phyloP scores from a whole-genome alignment of 1,284 basidiomycete species.

The Agroathelia rolfsii region DNA sequence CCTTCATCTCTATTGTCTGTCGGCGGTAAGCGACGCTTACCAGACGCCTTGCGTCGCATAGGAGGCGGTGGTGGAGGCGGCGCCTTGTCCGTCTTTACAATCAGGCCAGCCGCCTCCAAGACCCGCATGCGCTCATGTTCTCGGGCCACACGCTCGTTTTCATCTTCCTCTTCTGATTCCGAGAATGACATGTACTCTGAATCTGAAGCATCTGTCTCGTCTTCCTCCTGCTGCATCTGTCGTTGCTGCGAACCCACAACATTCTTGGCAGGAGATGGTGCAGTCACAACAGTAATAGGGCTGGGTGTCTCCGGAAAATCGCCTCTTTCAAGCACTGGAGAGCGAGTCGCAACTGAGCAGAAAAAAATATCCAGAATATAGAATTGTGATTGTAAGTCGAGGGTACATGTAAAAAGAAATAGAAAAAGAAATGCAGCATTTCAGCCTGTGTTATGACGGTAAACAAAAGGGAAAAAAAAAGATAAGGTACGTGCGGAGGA shows the following conservation, averaged over 20 bases:
- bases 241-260: constrained; percentile 2
- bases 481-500: constrained; percentile 44
- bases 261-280: too few relatives aligned
- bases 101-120: constrained; percentile 79
- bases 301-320: too few relatives aligned
- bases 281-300: too few relatives aligned
- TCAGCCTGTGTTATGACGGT: constrained; percentile 53
- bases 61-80: constrained; percentile 16
- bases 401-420: constrained; percentile 36
- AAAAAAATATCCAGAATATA: constrained; percentile 9
- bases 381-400: constrained; percentile 19
- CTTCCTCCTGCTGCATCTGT: constrained; percentile 11
- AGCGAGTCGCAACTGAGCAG: too few relatives aligned
- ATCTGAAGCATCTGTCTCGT: constrained; percentile 19
- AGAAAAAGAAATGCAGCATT: constrained; percentile 42
- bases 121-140: constrained; percentile 74
- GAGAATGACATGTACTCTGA: constrained; percentile 12
- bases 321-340: too few relatives aligned
- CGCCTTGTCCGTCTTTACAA: constrained; percentile 43
- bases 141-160: constrained; percentile 50
- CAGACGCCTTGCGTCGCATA: constrained; percentile 16
- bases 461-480: constrained; percentile 46
- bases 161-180: constrained; percentile 33
- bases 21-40: constrained; percentile 30
- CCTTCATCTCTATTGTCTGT: too few relatives aligned